Conservation (phyloP, 768 basidiomycete species). For the Polyporus arcularius region DNA sequence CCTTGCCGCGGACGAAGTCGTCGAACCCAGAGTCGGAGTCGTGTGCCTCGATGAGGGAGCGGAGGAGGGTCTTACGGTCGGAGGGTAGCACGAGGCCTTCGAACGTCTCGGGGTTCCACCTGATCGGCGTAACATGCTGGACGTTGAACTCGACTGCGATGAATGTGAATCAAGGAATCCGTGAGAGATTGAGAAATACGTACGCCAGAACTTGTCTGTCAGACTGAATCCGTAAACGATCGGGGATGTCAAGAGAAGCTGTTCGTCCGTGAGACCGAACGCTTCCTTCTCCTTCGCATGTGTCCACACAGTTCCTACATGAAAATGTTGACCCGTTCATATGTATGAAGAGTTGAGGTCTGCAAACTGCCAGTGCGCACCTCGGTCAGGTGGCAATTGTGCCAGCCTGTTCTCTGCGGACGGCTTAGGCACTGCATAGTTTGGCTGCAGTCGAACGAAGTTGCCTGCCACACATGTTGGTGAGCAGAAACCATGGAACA, state of each 20-base stretch:
- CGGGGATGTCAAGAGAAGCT: constrained; percentile 54
- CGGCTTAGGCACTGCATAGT: constrained; percentile 47
- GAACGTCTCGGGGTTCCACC: constrained; percentile 34
- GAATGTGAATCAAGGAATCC: too few relatives aligned
- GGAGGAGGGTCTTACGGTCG: constrained; percentile 28
- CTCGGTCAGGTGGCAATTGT: not conserved
- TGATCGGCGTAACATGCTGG: constrained; percentile 49
- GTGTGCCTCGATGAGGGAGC: constrained; percentile 32
- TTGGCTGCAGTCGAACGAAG: constrained; percentile 53
- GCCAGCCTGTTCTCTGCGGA: constrained; percentile 1
- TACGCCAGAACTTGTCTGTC: constrained; percentile 58
- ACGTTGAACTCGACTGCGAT: constrained; percentile 59
- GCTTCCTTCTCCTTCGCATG: not conserved
- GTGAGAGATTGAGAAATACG: constrained; percentile 25
- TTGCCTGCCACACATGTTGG: constrained; percentile 31
- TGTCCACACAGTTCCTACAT: not conserved
- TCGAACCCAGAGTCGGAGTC: constrained; percentile 25
- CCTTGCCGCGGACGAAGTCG: constrained; percentile 36
- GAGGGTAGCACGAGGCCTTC: constrained; percentile 29
- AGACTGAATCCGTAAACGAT: constrained; percentile 64
- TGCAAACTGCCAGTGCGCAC: not conserved
- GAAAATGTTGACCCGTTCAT: not conserved
- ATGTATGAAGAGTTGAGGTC: not conserved
- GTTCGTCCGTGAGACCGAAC: constrained; percentile 39
- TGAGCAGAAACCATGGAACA: not conserved